Evolutionary conservation across 2,329 filamentous ascomycete genomes (phyloP).

Genomic region (Aureobasidium namibiae): DNA sequence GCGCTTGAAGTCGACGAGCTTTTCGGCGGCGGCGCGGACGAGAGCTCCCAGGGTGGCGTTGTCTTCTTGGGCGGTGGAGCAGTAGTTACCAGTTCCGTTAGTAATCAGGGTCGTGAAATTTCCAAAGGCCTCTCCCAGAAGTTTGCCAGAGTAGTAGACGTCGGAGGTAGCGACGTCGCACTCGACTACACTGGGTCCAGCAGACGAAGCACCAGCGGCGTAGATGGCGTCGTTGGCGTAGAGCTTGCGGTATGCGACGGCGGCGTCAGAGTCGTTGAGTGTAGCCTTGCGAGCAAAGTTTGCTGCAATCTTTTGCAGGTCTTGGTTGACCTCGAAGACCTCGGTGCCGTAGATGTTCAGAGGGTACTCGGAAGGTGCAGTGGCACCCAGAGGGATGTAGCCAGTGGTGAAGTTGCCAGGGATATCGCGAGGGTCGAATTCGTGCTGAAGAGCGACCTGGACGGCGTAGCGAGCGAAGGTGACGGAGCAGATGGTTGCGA

Average conservation of each 20-base stretch:
- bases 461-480: slow-evolving; percentile 62
- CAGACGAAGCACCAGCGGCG: slow-evolving; percentile 35
- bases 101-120: slow-evolving; percentile 57
- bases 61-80: slow-evolving; percentile 65
- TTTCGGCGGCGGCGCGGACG: slow-evolving; percentile 48
- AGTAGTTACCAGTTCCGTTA: slow-evolving; percentile 60
- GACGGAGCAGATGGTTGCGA: slow-evolving; percentile 57
- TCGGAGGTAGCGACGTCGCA: slow-evolving; percentile 65
- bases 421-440: slow-evolving; percentile 63
- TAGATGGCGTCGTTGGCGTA: slow-evolving; percentile 28
- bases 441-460: slow-evolving; percentile 68
- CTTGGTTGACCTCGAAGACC: slow-evolving; percentile 34
- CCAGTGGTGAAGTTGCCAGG: slow-evolving; percentile 57
- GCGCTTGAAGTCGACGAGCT: slow-evolving; percentile 56
- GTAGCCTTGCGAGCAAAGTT: slow-evolving; percentile 27
- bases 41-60: slow-evolving; percentile 61
- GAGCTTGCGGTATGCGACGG: slow-evolving; percentile 30
- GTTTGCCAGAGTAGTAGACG: slow-evolving; percentile 59
- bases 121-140: slow-evolving; percentile 56
- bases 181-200: slow-evolving; percentile 48
- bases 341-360: slow-evolving; percentile 33
- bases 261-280: slow-evolving; percentile 30
- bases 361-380: slow-evolving; percentile 39
- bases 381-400: slow-evolving; percentile 58
- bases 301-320: slow-evolving; percentile 28